Evolutionary conservation across 306 rosid species (phyloP).

Genomic region (Senna tora): DNA sequence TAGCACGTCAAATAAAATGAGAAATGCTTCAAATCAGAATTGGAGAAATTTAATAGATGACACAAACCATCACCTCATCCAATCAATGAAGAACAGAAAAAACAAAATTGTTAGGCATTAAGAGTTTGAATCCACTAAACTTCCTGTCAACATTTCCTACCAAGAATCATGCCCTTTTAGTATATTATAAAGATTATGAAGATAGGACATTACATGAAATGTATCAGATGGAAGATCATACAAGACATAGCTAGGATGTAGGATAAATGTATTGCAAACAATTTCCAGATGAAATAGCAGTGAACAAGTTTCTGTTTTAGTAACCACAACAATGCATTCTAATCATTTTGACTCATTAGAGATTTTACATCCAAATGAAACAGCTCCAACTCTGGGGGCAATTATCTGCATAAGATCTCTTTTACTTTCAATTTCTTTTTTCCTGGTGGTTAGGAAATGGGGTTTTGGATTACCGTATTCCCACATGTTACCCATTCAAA

Average conservation of each 20-base stretch:
- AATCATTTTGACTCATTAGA: slow-evolving; percentile 3
- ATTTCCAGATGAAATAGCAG: neutral
- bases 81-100: slow-evolving; percentile 20
- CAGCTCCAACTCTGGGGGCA: neutral
- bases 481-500: slow-evolving; percentile 5
- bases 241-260: neutral
- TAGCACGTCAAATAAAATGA: slow-evolving; percentile 20
- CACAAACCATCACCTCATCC: slow-evolving; percentile 21
- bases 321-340: neutral
- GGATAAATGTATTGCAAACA: neutral
- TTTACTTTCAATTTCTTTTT: neutral
- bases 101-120: neutral
- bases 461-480: neutral
- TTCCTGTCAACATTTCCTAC: slow-evolving; percentile 5
- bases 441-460: no score
- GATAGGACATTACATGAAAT: neutral
- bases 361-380: slow-evolving; percentile 1
- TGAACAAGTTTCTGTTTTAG: neutral
- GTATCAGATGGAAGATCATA: slow-evolving; percentile 2
- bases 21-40: slow-evolving; percentile 28
- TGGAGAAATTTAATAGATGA: neutral
- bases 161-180: neutral
- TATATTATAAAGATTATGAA: slow-evolving; percentile 8
- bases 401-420: neutral
- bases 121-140: slow-evolving; percentile 8